Conservation (phyloP, 164 flowering plant genomes). For the Akebia trifoliata region DNA sequence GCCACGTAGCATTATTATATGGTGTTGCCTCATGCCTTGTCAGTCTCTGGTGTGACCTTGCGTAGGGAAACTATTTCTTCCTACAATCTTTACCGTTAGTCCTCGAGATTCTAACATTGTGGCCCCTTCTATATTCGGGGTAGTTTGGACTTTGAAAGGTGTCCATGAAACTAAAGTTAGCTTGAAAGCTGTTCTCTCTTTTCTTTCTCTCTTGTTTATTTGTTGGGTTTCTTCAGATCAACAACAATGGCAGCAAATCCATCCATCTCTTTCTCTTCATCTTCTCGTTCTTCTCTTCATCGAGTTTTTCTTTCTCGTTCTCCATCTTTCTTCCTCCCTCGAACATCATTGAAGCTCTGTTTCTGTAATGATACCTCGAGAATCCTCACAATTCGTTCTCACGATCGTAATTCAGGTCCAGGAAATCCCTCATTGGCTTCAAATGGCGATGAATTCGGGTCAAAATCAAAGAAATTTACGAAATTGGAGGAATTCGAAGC, state of each 20-base stretch:
- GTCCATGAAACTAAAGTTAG: background rate
- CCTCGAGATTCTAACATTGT: too few species aligned
- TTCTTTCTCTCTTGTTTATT: background rate
- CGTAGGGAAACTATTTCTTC: too few species aligned
- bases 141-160: too few species aligned
- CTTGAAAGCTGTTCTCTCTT: background rate
- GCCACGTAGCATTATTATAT: too few species aligned
- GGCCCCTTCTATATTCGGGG: too few species aligned
- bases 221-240: background rate
- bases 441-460: slow-evolving; percentile 14
- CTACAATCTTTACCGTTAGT: too few species aligned
- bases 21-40: too few species aligned
- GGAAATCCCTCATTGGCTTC: slow-evolving; percentile 7
- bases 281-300: slow-evolving; percentile 17
- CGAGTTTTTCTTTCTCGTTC: slow-evolving; percentile 18
- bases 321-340: slow-evolving; percentile 14
- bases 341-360: slow-evolving; percentile 18
- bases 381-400: slow-evolving; percentile 28
- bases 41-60: too few species aligned
- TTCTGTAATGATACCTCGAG: slow-evolving; percentile 18
- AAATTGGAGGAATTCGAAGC: slow-evolving; percentile 4
- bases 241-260: slow-evolving; percentile 38
- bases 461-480: slow-evolving; percentile 23
- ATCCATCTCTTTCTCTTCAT: slow-evolving; percentile 16
- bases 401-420: slow-evolving; percentile 19